Conservation (phyloP, 768 basidiomycete species). For the Hortiboletus campestris region DNA sequence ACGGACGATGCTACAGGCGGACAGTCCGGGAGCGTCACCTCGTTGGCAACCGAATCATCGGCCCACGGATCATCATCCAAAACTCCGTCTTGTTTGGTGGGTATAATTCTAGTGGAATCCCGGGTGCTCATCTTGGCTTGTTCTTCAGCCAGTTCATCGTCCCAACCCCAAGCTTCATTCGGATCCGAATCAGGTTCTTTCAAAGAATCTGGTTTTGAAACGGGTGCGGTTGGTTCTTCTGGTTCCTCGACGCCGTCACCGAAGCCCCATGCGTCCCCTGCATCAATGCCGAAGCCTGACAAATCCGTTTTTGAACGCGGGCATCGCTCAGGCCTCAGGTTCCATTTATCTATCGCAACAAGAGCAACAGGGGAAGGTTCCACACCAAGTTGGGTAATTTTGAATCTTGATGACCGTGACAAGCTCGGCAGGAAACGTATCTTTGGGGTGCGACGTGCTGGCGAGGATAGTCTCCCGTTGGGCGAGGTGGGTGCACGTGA, state of each 20-base stretch:
- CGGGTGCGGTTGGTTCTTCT: constrained; percentile 10
- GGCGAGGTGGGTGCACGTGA: too few relatives aligned
- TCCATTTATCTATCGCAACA: constrained; percentile 42
- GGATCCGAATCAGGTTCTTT: constrained; percentile 38
- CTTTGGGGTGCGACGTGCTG: constrained; percentile 12
- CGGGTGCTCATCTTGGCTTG: constrained; percentile 25
- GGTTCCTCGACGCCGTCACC: constrained; percentile 42
- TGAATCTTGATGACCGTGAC: constrained; percentile 2
- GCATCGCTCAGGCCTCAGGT: constrained; percentile 38
- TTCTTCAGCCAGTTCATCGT: constrained; percentile 41
- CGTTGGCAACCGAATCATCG: constrained; percentile 38
- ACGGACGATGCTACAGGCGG: constrained; percentile 25
- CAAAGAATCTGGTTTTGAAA: constrained; percentile 17
- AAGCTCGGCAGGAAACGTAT: constrained; percentile 29
- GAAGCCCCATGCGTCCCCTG: constrained; percentile 50
- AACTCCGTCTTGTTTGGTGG: constrained; percentile 41
- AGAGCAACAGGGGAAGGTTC: background rate
- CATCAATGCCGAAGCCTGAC: constrained; percentile 22
- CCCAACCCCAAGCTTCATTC: constrained; percentile 76
- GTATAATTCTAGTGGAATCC: constrained; percentile 11
- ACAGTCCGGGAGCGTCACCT: constrained; percentile 26
- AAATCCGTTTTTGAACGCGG: constrained; percentile 23
- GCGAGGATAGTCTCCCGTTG: constrained; percentile 48
- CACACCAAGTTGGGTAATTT: background rate
- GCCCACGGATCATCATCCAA: constrained; percentile 78